Percentiles rank a stretch among this genome's conserved stretches.
These are phyloP conservation scores for Aspergillus sp. DNA, from an alignment of 2,329 filamentous ascomycete genomes.

Conservation along the genomic window DNA sequence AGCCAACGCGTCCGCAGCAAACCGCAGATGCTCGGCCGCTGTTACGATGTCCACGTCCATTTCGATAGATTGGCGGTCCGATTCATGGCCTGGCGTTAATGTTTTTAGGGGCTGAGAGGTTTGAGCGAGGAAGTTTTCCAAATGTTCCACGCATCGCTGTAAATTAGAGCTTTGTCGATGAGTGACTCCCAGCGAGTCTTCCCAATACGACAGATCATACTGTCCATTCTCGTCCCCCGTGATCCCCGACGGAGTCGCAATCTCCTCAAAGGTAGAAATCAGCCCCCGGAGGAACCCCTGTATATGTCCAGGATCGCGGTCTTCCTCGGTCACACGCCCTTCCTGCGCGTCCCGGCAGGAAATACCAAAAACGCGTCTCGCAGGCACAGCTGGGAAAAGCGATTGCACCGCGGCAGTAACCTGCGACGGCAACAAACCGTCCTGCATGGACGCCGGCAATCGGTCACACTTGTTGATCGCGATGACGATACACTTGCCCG, in stretches of 20 bases:
- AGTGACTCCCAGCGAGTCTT: slow-evolving; percentile 85
- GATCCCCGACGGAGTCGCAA: slow-evolving; percentile 38
- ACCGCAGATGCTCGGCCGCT: slow-evolving; percentile 83
- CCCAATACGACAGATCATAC: slow-evolving; percentile 65
- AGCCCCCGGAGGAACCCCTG: slow-evolving; percentile 67
- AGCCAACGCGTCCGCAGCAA: slow-evolving; percentile 75
- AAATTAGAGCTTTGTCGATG: slow-evolving; percentile 85
- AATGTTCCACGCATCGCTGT: slow-evolving; percentile 66
- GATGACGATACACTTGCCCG: slow-evolving; percentile 56
- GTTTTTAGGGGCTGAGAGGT: slow-evolving; percentile 33
- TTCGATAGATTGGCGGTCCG: slow-evolving; percentile 15
- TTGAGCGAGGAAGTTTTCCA: slow-evolving; percentile 70
- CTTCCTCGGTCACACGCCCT: slow-evolving; percentile 4
- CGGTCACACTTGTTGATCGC: slow-evolving; percentile 63
- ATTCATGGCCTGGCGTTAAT: slow-evolving; percentile 15
- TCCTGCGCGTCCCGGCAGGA: slow-evolving; percentile 67
- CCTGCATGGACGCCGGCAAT: slow-evolving; percentile 23
- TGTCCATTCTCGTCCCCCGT: slow-evolving; percentile 35
- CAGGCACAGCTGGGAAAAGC: slow-evolving; percentile 43
- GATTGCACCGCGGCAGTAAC: slow-evolving; percentile 40
- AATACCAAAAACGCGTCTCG: slow-evolving; percentile 58
- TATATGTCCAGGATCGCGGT: slow-evolving; percentile 62
- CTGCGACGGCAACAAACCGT: slow-evolving; percentile 15
- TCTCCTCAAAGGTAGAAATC: slow-evolving; percentile 61
- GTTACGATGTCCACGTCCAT: slow-evolving; percentile 73